Evolutionary conservation across 2,329 filamentous ascomycete genomes (phyloP), one percentile per base, ranked within the genome.

Genomic region (Monilinia fructigena): DNA sequence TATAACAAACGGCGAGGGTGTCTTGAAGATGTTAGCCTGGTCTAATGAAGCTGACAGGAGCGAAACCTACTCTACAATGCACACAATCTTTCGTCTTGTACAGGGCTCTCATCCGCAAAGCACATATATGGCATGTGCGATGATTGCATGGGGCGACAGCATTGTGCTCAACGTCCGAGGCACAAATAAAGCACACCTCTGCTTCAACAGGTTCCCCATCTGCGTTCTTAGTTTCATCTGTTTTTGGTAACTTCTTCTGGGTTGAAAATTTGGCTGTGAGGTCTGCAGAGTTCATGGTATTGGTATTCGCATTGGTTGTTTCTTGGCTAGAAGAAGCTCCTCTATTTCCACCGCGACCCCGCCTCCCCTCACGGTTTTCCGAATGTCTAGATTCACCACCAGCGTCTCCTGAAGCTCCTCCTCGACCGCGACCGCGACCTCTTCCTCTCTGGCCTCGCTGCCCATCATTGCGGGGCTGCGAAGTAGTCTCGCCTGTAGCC

Each of bases 21-120:
- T 90, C 83, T 86, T 50, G 26, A 45, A 53, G 73, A 76, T 71
- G 50, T 73, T 69, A 73, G 83, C 79, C 55, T 79, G 79, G 78
- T 80, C 69, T 35, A 53, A 59, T 52, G 56, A 52, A 47, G 68
- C 38, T 28, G 16, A 58, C 45, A 63, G n/a, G 42, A 71, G 16
- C 23, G 45, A 53, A 38, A 82, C 89, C 72, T 83, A 93, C 91
- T 75, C 95, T 85, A 77, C 95, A 99, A 78, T 98, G 93, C n/a
- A 93, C 91, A 79, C 95, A 99, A 70, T 93, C 91, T 78, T 96
- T 96, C 68, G 89, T 96, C 82, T 97, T 98, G 80, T 98, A 99
- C 55, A 99, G 81, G 0, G 94, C 95, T 73, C 95, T 86, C 86
- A 98, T 86, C 68, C 95, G 86, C 72, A 99, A 80, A 12, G 93